phyloP scores from a whole-genome alignment of 1,284 basidiomycete species.

The Dichomitus squalens region DNA sequence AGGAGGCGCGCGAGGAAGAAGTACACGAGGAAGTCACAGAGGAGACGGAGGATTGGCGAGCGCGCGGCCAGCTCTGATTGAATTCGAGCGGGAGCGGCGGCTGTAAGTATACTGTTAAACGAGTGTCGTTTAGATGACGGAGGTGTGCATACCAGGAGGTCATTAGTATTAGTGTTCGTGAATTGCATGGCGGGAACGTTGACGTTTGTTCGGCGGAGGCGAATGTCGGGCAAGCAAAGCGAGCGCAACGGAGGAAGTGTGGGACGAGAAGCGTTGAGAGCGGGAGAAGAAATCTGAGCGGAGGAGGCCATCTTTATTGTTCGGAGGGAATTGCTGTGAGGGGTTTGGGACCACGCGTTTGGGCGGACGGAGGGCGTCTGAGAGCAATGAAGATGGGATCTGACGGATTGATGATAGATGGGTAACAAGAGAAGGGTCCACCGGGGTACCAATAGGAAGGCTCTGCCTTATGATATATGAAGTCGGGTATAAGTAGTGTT shows the following conservation, averaged over 20 bases:
- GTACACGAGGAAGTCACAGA: constrained; percentile 28
- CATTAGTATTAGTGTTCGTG: constrained; percentile 23
- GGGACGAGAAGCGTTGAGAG: constrained; percentile 39
- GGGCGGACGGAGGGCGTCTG: constrained; percentile 4
- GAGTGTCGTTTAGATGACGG: not conserved
- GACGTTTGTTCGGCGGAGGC: constrained; percentile 27
- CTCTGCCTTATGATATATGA: constrained; percentile 37
- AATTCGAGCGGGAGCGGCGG: constrained; percentile 19
- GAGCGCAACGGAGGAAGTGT: constrained; percentile 60
- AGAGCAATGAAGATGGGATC: constrained; percentile 9
- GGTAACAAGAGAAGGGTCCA: constrained; percentile 28
- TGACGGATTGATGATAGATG: constrained; percentile 6
- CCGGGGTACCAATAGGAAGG: constrained; percentile 36
- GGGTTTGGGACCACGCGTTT: constrained; percentile 10
- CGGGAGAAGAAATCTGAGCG: constrained; percentile 17
- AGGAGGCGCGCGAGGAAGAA: constrained; percentile 26
- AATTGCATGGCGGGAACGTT: constrained; percentile 11
- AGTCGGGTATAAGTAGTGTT: constrained; percentile 29
- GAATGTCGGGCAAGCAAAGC: constrained; percentile 46
- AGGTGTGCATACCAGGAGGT: constrained; percentile 16
- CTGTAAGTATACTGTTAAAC: constrained; percentile 1
- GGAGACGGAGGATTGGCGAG: constrained; percentile 38
- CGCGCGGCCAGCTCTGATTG: constrained; percentile 20
- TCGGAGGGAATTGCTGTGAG: constrained; percentile 15
- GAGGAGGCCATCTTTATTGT: constrained; percentile 32